A percentile compares a stretch with the other conserved stretches of the same genome.
These are phyloP conservation scores for Claviceps sp. DNA, from an alignment of 2,329 filamentous ascomycete species.

Conservation along the genomic window DNA sequence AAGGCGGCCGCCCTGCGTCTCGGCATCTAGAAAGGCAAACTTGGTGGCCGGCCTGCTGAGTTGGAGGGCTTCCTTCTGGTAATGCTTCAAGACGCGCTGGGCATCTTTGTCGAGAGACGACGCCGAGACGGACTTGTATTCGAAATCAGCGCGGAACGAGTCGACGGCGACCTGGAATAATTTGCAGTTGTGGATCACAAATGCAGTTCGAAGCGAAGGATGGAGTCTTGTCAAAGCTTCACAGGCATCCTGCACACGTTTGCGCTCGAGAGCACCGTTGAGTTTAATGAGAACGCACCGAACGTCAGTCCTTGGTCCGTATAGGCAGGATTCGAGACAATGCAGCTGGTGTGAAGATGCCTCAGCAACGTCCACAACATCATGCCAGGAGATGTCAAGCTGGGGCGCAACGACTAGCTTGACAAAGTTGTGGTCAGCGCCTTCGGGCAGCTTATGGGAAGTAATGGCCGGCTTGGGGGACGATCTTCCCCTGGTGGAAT, in stretches of 20 bases:
- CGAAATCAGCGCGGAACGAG: conserved; percentile 29
- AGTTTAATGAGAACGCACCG: conserved; percentile 35
- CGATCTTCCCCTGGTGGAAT: background rate
- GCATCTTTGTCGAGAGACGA: conserved; percentile 25
- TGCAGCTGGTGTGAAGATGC: conserved; percentile 34
- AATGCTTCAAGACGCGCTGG: conserved; percentile 28
- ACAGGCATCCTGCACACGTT: conserved; percentile 33
- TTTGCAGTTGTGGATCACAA: conserved; percentile 31
- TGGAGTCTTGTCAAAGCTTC: conserved; percentile 30
- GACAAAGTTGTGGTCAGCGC: conserved; percentile 21
- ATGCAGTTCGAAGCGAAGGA: conserved; percentile 40
- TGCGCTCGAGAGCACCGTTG: conserved; percentile 26
- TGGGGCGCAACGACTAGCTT: conserved; percentile 28
- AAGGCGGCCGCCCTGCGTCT: conserved; percentile 32
- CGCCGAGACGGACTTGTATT: conserved; percentile 25
- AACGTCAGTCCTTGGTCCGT: conserved; percentile 29
- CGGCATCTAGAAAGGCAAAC: conserved; percentile 36
- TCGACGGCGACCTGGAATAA: conserved; percentile 36
- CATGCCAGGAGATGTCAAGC: conserved; percentile 26
- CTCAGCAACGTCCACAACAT: conserved; percentile 34
- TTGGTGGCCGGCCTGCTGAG: conserved; percentile 32
- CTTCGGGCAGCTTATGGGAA: conserved; percentile 5
- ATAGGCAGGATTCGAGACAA: conserved; percentile 34
- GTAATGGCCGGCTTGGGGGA: conserved; percentile 4
- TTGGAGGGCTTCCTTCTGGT: conserved; percentile 25